Conservation (phyloP, 192 early-diverging fungal species). For the Diversispora epigaea region DNA sequence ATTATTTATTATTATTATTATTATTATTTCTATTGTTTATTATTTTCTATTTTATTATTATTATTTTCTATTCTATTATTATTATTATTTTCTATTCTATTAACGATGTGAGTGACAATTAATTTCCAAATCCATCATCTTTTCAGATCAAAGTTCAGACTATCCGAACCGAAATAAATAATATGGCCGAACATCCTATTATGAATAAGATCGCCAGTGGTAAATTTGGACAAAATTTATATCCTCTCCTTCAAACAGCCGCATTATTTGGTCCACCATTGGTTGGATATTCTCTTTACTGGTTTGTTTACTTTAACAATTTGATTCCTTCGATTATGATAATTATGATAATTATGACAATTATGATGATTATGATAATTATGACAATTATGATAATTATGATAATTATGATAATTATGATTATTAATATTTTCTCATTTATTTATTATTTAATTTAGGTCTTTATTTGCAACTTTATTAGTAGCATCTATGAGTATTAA, state of each 20-base stretch:
- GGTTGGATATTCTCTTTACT: constrained; percentile 24
- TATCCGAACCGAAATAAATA: neutral
- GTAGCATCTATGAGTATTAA: neutral
- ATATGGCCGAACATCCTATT: constrained; percentile 12
- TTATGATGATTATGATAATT: too few relatives aligned
- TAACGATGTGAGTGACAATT: too few relatives aligned
- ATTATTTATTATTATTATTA: neutral
- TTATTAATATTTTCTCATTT: neutral
- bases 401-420: neutral
- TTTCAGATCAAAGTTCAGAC: neutral
- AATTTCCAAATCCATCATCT: too few relatives aligned
- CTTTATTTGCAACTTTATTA: neutral
- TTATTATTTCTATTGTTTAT: neutral
- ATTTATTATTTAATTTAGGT: constrained; percentile 18
- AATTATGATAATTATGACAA: too few relatives aligned
- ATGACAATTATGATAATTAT: neutral
- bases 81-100: too few relatives aligned
- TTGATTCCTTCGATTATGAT: neutral
- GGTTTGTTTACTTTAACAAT: too few relatives aligned
- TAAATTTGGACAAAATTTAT: constrained; percentile 9
- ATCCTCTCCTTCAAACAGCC: neutral
- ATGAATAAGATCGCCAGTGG: constrained; percentile 10
- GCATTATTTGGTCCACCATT: constrained; percentile 12
- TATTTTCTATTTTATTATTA: too few relatives aligned
- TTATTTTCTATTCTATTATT: too few relatives aligned